These are phyloP conservation scores for Odontarrhena argentea DNA, from an alignment of 345 rosid genomes.

Conservation along the genomic window DNA sequence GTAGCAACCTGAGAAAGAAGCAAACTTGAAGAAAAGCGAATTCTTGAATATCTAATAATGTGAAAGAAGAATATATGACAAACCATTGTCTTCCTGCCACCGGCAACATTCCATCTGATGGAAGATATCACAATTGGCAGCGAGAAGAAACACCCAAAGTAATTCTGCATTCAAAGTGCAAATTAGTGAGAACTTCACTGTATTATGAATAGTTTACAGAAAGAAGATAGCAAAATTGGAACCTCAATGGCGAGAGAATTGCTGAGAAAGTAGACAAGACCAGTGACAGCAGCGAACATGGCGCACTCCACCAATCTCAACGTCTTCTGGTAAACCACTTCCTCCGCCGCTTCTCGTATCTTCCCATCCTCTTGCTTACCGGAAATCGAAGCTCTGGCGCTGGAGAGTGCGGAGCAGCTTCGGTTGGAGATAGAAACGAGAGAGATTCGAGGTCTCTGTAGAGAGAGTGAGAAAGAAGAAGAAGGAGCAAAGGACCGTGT, in stretches of 20 bases:
- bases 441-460: constrained; percentile 25
- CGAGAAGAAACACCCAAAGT: constrained; percentile 94
- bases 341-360: constrained; percentile 46
- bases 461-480: constrained; percentile 26
- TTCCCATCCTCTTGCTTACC: constrained; percentile 42
- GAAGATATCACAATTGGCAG: constrained; percentile 88
- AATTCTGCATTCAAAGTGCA: constrained; percentile 57
- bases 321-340: constrained; percentile 65
- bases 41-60: constrained; percentile 4
- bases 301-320: constrained; percentile 91
- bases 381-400: constrained; percentile 36
- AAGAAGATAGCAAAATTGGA: background rate
- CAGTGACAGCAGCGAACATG: constrained; percentile 89
- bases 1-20: constrained; percentile 75
- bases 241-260: constrained; percentile 94
- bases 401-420: constrained; percentile 49
- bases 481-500: constrained; percentile 26
- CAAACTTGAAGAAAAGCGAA: constrained; percentile 22
- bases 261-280: constrained; percentile 86
- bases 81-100: constrained; percentile 95
- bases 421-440: constrained; percentile 37
- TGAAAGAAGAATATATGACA: constrained; percentile 30
- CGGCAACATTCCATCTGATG: constrained; percentile 86
- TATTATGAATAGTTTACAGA: background rate
- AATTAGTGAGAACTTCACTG: no score